These are phyloP conservation scores for Fraxinus ornus DNA, from an alignment of 305 asterid genomes.

Conservation along the genomic window DNA sequence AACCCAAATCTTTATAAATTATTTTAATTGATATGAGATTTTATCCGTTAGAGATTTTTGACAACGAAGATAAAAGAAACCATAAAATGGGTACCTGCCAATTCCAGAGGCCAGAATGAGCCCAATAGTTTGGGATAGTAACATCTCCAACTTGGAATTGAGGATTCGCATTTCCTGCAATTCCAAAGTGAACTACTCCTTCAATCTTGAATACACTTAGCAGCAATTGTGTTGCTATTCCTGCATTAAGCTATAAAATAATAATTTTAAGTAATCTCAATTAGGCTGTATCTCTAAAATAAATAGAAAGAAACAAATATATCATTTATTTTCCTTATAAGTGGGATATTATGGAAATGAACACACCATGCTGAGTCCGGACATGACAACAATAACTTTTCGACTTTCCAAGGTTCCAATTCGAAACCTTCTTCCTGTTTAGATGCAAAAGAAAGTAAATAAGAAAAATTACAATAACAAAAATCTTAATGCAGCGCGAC, in stretches of 20 bases:
- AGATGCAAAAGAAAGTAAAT: background rate
- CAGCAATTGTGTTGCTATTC: slow-evolving; percentile 44
- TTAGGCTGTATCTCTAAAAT: background rate
- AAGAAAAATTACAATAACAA: too few relatives aligned
- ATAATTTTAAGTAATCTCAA: background rate
- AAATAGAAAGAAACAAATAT: background rate
- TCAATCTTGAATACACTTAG: slow-evolving; percentile 35
- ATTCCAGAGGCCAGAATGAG: slow-evolving; percentile 50
- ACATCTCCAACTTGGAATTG: slow-evolving; percentile 45
- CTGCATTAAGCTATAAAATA: slow-evolving; percentile 43
- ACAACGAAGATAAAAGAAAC: background rate
- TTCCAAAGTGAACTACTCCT: slow-evolving; percentile 58
- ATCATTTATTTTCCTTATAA: background rate
- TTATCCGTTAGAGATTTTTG: too few relatives aligned
- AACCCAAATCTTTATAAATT: too few relatives aligned
- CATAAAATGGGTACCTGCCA: slow-evolving; percentile 40
- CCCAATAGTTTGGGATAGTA: slow-evolving; percentile 44
- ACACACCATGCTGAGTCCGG: slow-evolving; percentile 51
- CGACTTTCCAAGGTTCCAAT: slow-evolving; percentile 38
- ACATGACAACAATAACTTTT: slow-evolving; percentile 46
- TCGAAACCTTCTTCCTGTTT: slow-evolving; percentile 46
- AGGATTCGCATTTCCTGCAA: slow-evolving; percentile 52
- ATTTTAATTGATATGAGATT: too few relatives aligned
- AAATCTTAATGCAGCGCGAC: background rate
- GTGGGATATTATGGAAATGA: background rate